Percentiles rank a stretch among this genome's conserved stretches.
Conservation (phyloP, 768 basidiomycete genomes). For the Amanita pallidorosea region DNA sequence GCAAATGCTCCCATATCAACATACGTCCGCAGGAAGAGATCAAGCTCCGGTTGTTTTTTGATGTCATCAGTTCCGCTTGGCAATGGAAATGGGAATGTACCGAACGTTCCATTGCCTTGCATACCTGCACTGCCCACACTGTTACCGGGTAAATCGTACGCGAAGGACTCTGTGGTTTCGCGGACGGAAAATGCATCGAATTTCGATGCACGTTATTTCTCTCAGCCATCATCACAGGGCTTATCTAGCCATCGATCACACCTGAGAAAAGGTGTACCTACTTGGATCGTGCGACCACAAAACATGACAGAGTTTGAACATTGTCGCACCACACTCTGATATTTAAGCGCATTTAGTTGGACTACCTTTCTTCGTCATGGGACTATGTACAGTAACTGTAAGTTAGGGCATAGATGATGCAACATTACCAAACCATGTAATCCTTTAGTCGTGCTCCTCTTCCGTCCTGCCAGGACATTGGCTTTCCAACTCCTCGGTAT, state of each 20-base stretch:
- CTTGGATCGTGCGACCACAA: neutral
- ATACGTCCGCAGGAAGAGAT: conserved; percentile 72
- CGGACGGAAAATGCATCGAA: neutral
- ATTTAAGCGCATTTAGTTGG: neutral
- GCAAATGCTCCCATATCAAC: conserved; percentile 71
- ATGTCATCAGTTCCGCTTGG: conserved; percentile 53
- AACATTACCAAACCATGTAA: neutral
- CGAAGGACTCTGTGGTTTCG: neutral
- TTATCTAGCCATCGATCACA: neutral
- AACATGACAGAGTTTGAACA: neutral
- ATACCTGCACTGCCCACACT: conserved; percentile 53
- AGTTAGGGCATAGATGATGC: neutral
- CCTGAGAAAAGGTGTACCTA: neutral
- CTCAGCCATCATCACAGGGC: neutral
- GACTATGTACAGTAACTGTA: conserved; percentile 1
- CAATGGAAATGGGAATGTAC: conserved; percentile 20
- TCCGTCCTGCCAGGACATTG: conserved; percentile 72
- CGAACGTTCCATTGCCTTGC: conserved; percentile 25
- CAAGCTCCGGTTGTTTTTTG: conserved; percentile 47
- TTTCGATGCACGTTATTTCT: neutral
- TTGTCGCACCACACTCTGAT: neutral
- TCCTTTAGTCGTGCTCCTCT: conserved; percentile 62
- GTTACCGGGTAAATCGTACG: neutral
- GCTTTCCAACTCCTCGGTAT: conserved; percentile 43
- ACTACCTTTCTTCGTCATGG: neutral